These are phyloP conservation scores for Plasmodium chabaudi DNA, from an alignment of 169 alveolate genomes.

Conservation along the genomic window DNA sequence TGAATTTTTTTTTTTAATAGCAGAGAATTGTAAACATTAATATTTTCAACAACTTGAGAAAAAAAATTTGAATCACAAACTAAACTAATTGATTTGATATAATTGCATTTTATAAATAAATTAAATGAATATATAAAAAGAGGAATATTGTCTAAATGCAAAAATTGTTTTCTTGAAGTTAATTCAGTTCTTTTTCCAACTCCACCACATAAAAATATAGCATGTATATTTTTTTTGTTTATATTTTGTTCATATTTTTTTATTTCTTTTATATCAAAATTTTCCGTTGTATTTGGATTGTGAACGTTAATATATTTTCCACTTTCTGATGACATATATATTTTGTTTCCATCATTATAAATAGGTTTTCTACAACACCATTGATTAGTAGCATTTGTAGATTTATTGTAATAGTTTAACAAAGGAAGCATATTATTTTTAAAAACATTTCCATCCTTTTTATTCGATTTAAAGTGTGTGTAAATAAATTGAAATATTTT, in stretches of 20 bases:
- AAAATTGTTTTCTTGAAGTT: constrained; percentile 20
- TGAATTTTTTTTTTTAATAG: constrained; percentile 16
- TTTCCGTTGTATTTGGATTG: neutral
- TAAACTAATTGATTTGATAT: constrained; percentile 26
- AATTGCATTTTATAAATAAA: constrained; percentile 45
- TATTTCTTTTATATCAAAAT: neutral
- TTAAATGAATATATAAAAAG: constrained; percentile 59
- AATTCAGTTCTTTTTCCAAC: constrained; percentile 49
- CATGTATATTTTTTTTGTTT: constrained; percentile 34
- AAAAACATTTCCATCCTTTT: too few relatives aligned
- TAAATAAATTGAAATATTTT: too few relatives aligned
- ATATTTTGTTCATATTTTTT: constrained; percentile 39
- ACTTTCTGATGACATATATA: neutral
- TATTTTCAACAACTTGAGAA: neutral
- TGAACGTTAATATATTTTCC: neutral
- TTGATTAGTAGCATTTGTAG: too few relatives aligned
- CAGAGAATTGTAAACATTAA: constrained; percentile 5
- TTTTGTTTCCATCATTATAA: neutral
- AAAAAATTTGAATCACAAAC: constrained; percentile 40
- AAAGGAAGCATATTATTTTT: too few relatives aligned
- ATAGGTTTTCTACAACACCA: too few relatives aligned
- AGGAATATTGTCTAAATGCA: constrained; percentile 44
- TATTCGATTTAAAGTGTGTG: too few relatives aligned
- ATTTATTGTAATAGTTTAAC: too few relatives aligned
- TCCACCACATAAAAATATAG: constrained; percentile 73